Conservation (phyloP, 108 stramenopile genomes). For the Cyclotella kingstonii region DNA sequence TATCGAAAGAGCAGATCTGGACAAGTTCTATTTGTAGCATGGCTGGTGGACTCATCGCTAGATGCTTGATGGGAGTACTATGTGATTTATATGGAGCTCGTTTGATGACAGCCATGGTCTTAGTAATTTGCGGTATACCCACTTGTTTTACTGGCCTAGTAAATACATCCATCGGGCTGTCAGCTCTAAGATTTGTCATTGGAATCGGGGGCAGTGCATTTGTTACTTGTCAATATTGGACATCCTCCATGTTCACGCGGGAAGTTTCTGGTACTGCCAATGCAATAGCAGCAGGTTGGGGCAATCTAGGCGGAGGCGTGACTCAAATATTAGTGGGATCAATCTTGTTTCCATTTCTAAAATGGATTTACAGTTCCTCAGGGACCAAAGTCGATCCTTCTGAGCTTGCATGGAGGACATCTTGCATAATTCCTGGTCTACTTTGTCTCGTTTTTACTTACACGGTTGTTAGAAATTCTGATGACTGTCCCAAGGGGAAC, state of each 20-base stretch:
- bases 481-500: slow-evolving; percentile 88
- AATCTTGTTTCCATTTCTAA: slow-evolving; percentile 75
- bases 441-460: slow-evolving; percentile 50
- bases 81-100: slow-evolving; percentile 78
- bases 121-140: slow-evolving; percentile 68
- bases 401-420: slow-evolving; percentile 72
- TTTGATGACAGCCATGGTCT: slow-evolving; percentile 37
- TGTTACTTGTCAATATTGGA: slow-evolving; percentile 90
- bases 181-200: slow-evolving; percentile 71
- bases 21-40: slow-evolving; percentile 54
- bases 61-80: slow-evolving; percentile 72
- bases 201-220: slow-evolving; percentile 72
- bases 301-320: slow-evolving; percentile 77
- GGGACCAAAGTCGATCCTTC: slow-evolving; percentile 33
- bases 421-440: slow-evolving; percentile 75
- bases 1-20: slow-evolving; percentile 63
- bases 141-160: slow-evolving; percentile 82
- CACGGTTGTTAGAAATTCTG: slow-evolving; percentile 46
- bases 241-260: slow-evolving; percentile 75
- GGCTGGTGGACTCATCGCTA: slow-evolving; percentile 54
- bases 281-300: slow-evolving; percentile 90
- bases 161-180: slow-evolving; percentile 61
- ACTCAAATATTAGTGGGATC: slow-evolving; percentile 73
- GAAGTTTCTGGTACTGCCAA: slow-evolving; percentile 90
- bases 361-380: slow-evolving; percentile 46